Conservation (phyloP, 768 basidiomycete species). For the Calvatia gigantea region DNA sequence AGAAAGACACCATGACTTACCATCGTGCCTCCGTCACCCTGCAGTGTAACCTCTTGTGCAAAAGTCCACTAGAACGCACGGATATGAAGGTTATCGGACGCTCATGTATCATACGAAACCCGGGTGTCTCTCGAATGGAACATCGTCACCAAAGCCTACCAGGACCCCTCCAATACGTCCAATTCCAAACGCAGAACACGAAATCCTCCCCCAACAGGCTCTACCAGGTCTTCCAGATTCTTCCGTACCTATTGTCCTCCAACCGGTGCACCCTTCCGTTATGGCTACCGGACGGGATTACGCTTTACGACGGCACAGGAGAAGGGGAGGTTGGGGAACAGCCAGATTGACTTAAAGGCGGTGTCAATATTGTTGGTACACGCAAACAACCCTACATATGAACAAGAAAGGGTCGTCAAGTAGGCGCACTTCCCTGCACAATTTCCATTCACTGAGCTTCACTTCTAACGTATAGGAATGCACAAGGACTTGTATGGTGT, state of each 20-base stretch:
- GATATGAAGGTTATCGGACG: conserved; percentile 72
- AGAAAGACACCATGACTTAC: conserved; percentile 63
- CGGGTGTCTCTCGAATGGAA: conserved; percentile 87
- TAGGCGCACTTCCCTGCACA: conserved; percentile 30
- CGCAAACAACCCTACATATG: conserved; percentile 79
- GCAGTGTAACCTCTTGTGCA: conserved; percentile 74
- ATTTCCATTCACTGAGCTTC: neutral
- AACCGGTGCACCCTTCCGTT: conserved; percentile 81
- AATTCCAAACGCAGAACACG: neutral
- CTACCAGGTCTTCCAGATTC: conserved; percentile 50
- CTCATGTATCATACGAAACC: conserved; percentile 78
- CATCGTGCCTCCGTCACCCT: conserved; percentile 79
- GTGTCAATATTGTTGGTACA: conserved; percentile 80
- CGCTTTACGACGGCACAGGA: conserved; percentile 57
- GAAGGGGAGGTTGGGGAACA: conserved; percentile 21
- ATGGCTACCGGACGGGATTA: conserved; percentile 93
- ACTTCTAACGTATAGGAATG: conserved; percentile 54
- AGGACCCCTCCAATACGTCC: conserved; percentile 60
- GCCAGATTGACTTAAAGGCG: conserved; percentile 78
- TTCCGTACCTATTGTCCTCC: conserved; percentile 59
- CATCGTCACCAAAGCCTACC: conserved; percentile 81
- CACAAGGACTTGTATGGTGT: conserved; percentile 82
- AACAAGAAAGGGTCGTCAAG: conserved; percentile 68
- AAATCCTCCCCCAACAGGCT: conserved; percentile 5
- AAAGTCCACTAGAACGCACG: conserved; percentile 68